Evolutionary conservation across 805 yeast species (phyloP).

Genomic region (Saturnispora diversa): DNA sequence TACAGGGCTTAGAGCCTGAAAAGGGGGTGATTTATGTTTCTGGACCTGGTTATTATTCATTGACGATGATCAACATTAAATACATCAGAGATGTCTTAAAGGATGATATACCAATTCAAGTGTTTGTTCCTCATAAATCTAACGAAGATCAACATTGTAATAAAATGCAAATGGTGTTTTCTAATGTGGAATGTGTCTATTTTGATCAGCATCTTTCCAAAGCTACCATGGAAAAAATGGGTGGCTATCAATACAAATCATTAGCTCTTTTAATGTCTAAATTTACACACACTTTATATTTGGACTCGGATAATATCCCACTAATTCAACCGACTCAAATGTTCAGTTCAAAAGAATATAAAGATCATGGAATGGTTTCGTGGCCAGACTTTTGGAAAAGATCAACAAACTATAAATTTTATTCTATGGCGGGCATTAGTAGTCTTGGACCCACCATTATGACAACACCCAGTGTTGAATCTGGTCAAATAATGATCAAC

Average conservation of each 20-base stretch:
- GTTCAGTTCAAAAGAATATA: slow-evolving; percentile 35
- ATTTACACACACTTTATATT: slow-evolving; percentile 34
- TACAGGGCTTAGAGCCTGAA: slow-evolving; percentile 13
- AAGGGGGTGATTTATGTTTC: slow-evolving; percentile 28
- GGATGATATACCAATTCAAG: slow-evolving; percentile 37
- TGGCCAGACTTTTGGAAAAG: slow-evolving; percentile 73
- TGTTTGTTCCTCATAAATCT: slow-evolving; percentile 39
- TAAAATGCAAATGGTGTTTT: slow-evolving; percentile 30
- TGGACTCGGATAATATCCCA: slow-evolving; percentile 40
- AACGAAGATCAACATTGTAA: slow-evolving; percentile 40
- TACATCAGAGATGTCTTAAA: slow-evolving; percentile 23
- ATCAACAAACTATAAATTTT: slow-evolving; percentile 52
- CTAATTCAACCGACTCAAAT: slow-evolving; percentile 28
- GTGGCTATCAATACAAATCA: slow-evolving; percentile 18
- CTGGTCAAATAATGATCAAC: slow-evolving; percentile 60
- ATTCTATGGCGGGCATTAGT: slow-evolving; percentile 37
- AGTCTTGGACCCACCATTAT: slow-evolving; percentile 25
- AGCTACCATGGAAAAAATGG: slow-evolving; percentile 17
- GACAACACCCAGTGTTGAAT: slow-evolving; percentile 55
- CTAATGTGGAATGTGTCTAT: slow-evolving; percentile 36
- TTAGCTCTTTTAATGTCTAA: slow-evolving; percentile 34
- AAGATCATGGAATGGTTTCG: slow-evolving; percentile 44
- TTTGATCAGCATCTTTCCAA: slow-evolving; percentile 30
- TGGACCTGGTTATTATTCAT: slow-evolving; percentile 25
- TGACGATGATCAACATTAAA: slow-evolving; percentile 27